Evolutionary conservation across 352 stramenopile genomes (phyloP), one percentile per base, ranked within the genome.

Genomic region (Globisporangium uncinulatum): DNA sequence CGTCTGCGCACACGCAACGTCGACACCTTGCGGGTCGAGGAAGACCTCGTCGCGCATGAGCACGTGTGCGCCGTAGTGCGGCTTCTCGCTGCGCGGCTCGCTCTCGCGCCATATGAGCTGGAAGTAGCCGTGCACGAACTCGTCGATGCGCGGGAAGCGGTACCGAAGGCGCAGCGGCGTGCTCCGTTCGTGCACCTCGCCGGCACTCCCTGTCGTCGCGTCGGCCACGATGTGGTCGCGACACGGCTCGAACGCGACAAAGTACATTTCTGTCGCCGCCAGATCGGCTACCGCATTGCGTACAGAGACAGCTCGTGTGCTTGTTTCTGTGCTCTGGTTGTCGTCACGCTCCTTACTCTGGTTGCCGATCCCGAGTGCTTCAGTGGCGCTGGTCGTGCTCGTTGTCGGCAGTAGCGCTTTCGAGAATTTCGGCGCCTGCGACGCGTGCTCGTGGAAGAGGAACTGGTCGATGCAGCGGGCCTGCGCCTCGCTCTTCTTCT

Each of bases 41-140:
- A 70, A 66, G 6, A 77, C 49, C 42, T 78, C 71, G 54, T 87
- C 76, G 1, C 66, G 64, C 19, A 87, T 65, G 11, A 70, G 63
- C 17, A 82, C 45, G 29, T 67, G 66, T 10, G 57, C 31, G 29
- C 83, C 72, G 42, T 85, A 87, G 51, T 78, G 62, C 15, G 76
- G 76, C 52, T 85, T 66, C 31, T 85, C 72, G 29, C 72, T 83
- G 17, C 74, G 65, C 43, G 77, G 63, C 20, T 87, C 68, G 21
- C 69, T 63, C 39, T 64, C 51, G 13, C 77, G 66, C 77, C 77
- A 87, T n/a, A 87, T 75, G 9, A 87, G 52, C 62, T 87, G 77
- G 49, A 87, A 84, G 66, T 87, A 87, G 17, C 77, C 77, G 48
- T 79, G 61, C 10, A 84, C 15, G 43, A 86, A 74, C 6, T 59